phyloP scores from a whole-genome alignment of 192 early-diverging fungal genomes.

The Rhizophagus prolifer region DNA sequence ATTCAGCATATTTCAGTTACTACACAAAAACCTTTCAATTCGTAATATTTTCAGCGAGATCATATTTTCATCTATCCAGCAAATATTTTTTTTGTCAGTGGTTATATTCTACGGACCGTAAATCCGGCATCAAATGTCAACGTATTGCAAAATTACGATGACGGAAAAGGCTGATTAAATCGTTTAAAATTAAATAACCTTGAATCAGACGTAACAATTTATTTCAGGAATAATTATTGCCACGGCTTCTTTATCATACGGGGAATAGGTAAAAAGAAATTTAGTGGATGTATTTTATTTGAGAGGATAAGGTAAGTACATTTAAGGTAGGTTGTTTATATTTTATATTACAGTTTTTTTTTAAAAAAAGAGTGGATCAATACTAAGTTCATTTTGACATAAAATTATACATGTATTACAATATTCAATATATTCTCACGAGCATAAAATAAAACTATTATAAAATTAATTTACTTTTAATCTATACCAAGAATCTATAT shows the following conservation, averaged over 20 bases:
- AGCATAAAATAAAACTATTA: too few relatives aligned
- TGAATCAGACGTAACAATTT: neutral
- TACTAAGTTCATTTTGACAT: too few relatives aligned
- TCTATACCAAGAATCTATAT: too few relatives aligned
- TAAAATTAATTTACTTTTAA: too few relatives aligned
- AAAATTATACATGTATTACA: too few relatives aligned
- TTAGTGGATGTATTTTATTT: too few relatives aligned
- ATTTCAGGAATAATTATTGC: neutral
- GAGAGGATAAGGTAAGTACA: too few relatives aligned
- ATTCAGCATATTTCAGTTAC: conserved; percentile 26
- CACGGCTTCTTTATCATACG: neutral
- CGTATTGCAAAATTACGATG: neutral
- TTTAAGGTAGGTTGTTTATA: too few relatives aligned
- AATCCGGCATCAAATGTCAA: neutral
- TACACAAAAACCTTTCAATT: neutral
- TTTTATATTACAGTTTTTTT: too few relatives aligned
- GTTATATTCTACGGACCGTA: neutral
- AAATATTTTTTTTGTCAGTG: neutral
- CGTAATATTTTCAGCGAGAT: neutral
- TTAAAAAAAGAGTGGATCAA: too few relatives aligned
- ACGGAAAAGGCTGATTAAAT: neutral
- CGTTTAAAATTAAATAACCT: neutral
- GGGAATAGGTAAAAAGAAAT: neutral
- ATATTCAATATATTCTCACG: too few relatives aligned
- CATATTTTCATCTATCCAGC: conserved; percentile 6